A percentile compares a stretch with the other conserved stretches of the same genome.
These are phyloP conservation scores for Heliosperma pusillum DNA, from an alignment of 148 eudicot genomes.

Conservation along the genomic window DNA sequence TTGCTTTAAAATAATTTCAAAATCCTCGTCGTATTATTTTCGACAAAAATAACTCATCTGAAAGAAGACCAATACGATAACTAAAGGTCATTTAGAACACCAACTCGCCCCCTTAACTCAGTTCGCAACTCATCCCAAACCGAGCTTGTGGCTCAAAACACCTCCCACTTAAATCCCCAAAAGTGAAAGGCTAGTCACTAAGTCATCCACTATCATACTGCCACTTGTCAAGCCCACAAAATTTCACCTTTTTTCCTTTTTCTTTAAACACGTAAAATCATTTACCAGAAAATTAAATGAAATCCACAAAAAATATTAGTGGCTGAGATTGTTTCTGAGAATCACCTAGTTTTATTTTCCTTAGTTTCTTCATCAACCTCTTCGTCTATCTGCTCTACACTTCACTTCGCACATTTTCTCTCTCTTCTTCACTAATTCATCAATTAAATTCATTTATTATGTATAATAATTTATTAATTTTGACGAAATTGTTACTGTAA, in stretches of 20 bases:
- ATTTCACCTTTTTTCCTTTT: conserved; percentile 16
- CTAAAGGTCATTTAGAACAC: too few relatives aligned
- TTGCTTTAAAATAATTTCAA: too few relatives aligned
- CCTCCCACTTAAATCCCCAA: conserved; percentile 11
- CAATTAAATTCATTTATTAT: not conserved
- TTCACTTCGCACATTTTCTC: not conserved
- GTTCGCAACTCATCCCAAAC: conserved; percentile 3
- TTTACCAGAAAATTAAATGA: conserved; percentile 6
- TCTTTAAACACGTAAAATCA: not conserved
- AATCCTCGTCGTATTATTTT: too few relatives aligned
- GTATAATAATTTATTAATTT: not conserved
- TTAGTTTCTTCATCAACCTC: not conserved
- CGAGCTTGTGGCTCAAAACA: conserved; percentile 25
- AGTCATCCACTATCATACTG: conserved; percentile 12
- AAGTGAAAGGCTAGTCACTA: conserved; percentile 15
- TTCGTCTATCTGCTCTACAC: not conserved
- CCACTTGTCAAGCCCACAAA: conserved; percentile 37
- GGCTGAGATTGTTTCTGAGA: conserved; percentile 47
- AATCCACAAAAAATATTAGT: conserved; percentile 40
- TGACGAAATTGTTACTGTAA: not conserved
- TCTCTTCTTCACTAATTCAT: not conserved
- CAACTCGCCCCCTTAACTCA: conserved; percentile 14
- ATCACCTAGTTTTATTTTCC: conserved; percentile 20
- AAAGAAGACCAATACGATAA: too few relatives aligned
- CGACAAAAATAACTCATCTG: too few relatives aligned